Conservation (phyloP, 2,329 filamentous ascomycete genomes). For the Alternaria angustiovoidea region DNA sequence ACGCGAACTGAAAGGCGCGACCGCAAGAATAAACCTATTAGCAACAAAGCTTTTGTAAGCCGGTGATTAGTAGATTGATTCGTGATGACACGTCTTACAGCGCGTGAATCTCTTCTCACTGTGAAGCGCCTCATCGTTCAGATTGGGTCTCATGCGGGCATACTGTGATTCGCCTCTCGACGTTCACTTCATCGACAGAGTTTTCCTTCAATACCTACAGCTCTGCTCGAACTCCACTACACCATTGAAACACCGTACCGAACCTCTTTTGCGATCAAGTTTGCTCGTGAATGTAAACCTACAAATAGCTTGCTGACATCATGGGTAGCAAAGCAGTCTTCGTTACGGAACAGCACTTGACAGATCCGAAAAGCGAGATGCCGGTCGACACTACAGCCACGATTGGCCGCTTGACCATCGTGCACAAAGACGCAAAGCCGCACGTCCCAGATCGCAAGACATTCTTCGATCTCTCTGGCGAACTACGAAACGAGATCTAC, state of each 20-base stretch:
- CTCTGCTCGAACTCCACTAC: background rate
- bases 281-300: background rate
- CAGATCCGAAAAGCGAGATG: background rate
- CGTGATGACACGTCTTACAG: background rate
- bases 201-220: background rate
- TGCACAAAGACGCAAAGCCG: background rate
- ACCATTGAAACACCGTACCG: background rate
- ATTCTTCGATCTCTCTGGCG: constrained; percentile 9
- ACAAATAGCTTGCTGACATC: background rate
- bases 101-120: background rate
- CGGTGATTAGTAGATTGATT: background rate
- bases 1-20: background rate
- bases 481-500: constrained; percentile 10
- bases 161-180: background rate
- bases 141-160: background rate
- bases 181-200: background rate
- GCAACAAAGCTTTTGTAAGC: background rate
- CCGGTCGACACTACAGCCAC: background rate
- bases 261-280: background rate
- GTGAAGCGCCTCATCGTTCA: background rate
- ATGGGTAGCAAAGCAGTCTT: background rate
- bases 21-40: background rate
- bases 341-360: background rate
- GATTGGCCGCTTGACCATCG: background rate
- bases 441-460: background rate